Evolutionary conservation across 345 rosid species (phyloP).

Genomic region (Pseudoturritis turrita): DNA sequence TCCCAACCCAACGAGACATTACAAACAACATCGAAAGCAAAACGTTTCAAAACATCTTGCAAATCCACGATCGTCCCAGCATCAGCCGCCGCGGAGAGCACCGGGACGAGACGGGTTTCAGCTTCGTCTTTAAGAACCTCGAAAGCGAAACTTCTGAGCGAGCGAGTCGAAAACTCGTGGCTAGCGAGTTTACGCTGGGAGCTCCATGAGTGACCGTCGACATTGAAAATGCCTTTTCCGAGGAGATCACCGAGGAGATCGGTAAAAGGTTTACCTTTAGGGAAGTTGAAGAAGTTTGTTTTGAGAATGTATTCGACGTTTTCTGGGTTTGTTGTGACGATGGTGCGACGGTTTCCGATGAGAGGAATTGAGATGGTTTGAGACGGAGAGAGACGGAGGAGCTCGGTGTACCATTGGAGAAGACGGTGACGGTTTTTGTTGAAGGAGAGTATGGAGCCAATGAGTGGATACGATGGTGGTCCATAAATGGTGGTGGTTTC

Average conservation of each 20-base stretch:
- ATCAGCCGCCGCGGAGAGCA: slow-evolving; percentile 27
- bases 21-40: slow-evolving; percentile 64
- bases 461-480: slow-evolving; percentile 26
- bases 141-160: slow-evolving; percentile 41
- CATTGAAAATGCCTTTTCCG: slow-evolving; percentile 70
- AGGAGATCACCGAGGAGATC: slow-evolving; percentile 58
- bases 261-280: slow-evolving; percentile 62
- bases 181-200: slow-evolving; percentile 65
- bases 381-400: slow-evolving; percentile 13
- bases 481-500: not conserved
- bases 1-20: slow-evolving; percentile 61
- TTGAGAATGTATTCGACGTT: slow-evolving; percentile 62
- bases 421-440: slow-evolving; percentile 29
- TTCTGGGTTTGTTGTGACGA: slow-evolving; percentile 50
- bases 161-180: slow-evolving; percentile 52
- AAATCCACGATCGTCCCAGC: slow-evolving; percentile 28
- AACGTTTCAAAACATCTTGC: slow-evolving; percentile 60
- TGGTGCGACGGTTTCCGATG: slow-evolving; percentile 36
- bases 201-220: slow-evolving; percentile 63
- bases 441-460: slow-evolving; percentile 18
- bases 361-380: slow-evolving; percentile 17
- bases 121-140: slow-evolving; percentile 44
- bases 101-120: slow-evolving; percentile 38
- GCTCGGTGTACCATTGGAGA: slow-evolving; percentile 22
- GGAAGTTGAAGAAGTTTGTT: slow-evolving; percentile 60